A percentile compares a stretch with the other conserved stretches of the same genome.
Evolutionary conservation across 768 basidiomycete species (phyloP).

Genomic region (Boletus subcaerulescens): DNA sequence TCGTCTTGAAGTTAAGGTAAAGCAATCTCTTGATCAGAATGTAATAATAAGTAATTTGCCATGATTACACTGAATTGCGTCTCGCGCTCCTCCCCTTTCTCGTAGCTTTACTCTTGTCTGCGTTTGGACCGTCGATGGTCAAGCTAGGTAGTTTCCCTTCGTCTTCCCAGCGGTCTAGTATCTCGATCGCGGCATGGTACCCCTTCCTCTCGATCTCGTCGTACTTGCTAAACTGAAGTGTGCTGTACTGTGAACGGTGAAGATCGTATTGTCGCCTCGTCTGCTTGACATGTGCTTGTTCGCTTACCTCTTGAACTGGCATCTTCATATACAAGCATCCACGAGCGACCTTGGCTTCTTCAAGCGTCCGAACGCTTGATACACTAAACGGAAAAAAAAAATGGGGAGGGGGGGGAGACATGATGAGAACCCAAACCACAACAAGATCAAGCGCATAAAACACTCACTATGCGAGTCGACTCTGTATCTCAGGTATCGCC

Average conservation of each 20-base stretch:
- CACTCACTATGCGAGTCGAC: slow-evolving; percentile 90
- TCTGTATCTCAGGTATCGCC: slow-evolving; percentile 90
- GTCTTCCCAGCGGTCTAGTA: slow-evolving; percentile 74
- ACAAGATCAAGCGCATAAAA: not conserved
- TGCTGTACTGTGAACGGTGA: slow-evolving; percentile 66
- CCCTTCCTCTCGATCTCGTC: slow-evolving; percentile 86
- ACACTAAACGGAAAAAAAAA: slow-evolving; percentile 51
- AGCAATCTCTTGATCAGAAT: not conserved
- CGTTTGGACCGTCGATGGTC: slow-evolving; percentile 56
- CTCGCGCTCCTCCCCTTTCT: slow-evolving; percentile 76
- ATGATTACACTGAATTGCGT: slow-evolving; percentile 60
- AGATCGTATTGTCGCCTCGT: not conserved
- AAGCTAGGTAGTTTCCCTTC: slow-evolving; percentile 82
- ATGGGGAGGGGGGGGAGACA: not conserved
- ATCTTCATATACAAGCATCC: slow-evolving; percentile 91
- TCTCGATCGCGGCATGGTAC: slow-evolving; percentile 65
- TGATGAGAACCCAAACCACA: slow-evolving; percentile 6
- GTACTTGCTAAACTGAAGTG: slow-evolving; percentile 85
- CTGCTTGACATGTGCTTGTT: not conserved
- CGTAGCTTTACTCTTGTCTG: slow-evolving; percentile 38
- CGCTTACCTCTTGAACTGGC: slow-evolving; percentile 85
- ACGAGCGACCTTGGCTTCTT: slow-evolving; percentile 89
- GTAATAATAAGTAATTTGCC: not conserved
- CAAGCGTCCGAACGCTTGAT: slow-evolving; percentile 90
- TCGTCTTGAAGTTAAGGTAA: slow-evolving; percentile 8